These are phyloP conservation scores for Citeromyces hawaiiensis DNA, from an alignment of 1,139 yeast species.

Conservation along the genomic window DNA sequence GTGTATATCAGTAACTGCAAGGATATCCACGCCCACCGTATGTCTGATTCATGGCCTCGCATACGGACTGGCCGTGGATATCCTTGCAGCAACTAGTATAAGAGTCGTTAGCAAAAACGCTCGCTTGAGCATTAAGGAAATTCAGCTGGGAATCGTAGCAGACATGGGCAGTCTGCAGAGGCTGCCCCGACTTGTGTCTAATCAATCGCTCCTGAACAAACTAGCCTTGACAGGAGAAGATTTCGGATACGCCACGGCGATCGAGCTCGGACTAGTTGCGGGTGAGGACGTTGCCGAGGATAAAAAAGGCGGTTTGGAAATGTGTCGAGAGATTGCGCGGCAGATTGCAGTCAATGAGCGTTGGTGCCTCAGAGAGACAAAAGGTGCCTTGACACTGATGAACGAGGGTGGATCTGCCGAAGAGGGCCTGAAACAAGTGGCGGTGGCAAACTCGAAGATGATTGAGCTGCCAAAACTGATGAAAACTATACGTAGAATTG, in stretches of 20 bases:
- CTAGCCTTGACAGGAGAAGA: slow-evolving; percentile 50
- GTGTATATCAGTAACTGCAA: slow-evolving; percentile 32
- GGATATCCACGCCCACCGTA: slow-evolving; percentile 31
- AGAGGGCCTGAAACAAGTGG: slow-evolving; percentile 39
- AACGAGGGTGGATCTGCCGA: slow-evolving; percentile 24
- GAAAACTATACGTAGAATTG: background rate
- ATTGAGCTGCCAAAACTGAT: slow-evolving; percentile 1
- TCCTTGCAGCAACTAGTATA: slow-evolving; percentile 43
- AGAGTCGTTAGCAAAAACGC: slow-evolving; percentile 44
- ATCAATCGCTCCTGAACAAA: slow-evolving; percentile 47
- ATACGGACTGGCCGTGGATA: slow-evolving; percentile 60
- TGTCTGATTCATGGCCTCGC: slow-evolving; percentile 30
- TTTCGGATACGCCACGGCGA: slow-evolving; percentile 45
- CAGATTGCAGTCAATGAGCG: slow-evolving; percentile 32
- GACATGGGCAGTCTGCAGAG: slow-evolving; percentile 74
- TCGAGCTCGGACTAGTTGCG: slow-evolving; percentile 39
- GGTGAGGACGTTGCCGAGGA: slow-evolving; percentile 23
- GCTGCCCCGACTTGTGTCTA: slow-evolving; percentile 40
- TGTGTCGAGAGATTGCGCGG: slow-evolving; percentile 37
- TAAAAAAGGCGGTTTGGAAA: slow-evolving; percentile 33
- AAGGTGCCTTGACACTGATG: slow-evolving; percentile 40
- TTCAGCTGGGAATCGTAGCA: slow-evolving; percentile 64
- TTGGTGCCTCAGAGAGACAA: slow-evolving; percentile 60
- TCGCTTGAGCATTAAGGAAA: slow-evolving; percentile 51
- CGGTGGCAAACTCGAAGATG: slow-evolving; percentile 30